A percentile compares a stretch with the other conserved stretches of the same genome.
phyloP scores from a whole-genome alignment of 108 stramenopile genomes.

The Parietichytrium sp. region DNA sequence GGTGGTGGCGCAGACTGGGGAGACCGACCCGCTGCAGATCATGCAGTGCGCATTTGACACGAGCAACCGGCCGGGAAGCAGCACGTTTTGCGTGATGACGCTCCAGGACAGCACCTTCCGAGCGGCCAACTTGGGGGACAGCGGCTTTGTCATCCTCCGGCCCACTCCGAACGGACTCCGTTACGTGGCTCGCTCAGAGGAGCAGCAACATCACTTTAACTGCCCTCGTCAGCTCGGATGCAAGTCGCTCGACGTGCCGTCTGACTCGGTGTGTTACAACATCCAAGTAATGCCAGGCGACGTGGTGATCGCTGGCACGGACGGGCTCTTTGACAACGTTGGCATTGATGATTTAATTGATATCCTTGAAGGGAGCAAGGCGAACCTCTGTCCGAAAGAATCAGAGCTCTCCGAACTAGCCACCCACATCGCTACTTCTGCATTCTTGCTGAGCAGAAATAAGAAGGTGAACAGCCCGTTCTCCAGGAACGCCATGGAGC shows the following conservation, averaged over 20 bases:
- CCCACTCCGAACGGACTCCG: not conserved
- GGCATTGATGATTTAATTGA: not conserved
- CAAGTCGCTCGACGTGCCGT: slow-evolving; percentile 6
- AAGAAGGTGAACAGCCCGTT: not conserved
- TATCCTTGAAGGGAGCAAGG: not conserved
- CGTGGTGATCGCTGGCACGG: slow-evolving; percentile 43
- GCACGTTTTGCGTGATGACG: not conserved
- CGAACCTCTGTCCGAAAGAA: not conserved
- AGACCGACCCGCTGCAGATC: not conserved
- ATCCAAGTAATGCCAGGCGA: slow-evolving; percentile 33
- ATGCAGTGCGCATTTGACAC: not conserved
- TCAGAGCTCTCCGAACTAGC: not conserved
- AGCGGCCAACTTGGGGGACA: slow-evolving; percentile 19
- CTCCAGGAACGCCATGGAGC: not conserved
- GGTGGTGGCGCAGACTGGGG: not conserved
- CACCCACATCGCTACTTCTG: not conserved
- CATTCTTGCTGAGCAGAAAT: not conserved
- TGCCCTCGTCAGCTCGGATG: slow-evolving; percentile 22
- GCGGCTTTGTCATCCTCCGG: not conserved
- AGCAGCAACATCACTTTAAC: slow-evolving; percentile 33
- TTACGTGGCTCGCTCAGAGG: not conserved
- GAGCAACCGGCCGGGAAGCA: not conserved
- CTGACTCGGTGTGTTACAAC: slow-evolving; percentile 38
- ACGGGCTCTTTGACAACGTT: slow-evolving; percentile 48
- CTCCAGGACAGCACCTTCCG: not conserved